Base-by-base conservation (phyloP, 495 filamentous ascomycete species). In the Tetracladium setigerum region DNA sequence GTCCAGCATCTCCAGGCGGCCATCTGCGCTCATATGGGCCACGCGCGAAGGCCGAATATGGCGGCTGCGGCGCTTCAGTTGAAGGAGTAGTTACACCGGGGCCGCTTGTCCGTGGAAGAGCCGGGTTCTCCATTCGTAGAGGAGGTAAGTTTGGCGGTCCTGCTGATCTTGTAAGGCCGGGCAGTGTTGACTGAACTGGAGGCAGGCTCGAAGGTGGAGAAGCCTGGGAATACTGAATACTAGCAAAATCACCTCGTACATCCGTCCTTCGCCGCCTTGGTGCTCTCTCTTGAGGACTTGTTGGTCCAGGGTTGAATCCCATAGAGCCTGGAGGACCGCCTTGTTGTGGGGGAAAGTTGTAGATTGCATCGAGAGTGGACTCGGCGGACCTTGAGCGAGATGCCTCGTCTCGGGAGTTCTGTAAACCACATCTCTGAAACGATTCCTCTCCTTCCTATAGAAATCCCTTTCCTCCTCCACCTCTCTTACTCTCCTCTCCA, bases 381-480 rank as follows among this genome's bases (percentile, higher is more conserved):
- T 77, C 19, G 69, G 65, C 30, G 72, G 71, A 2, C 62, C 69
- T 37, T 69, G 66, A 5, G 67, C 71, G 30, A 68, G 61, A 15
- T 76, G 67, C 45, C 66, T 67, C 45, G 70, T 68, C 14, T 72
- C 68, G 1, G 76, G 69, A 8, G 76, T 74, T 50, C 74, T 71
- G 45, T 66, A 60, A 9, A 81, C 63, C 11, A 81, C 64, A 14
- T 86, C 79, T n/a, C 83, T 74, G 55, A 82, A 79, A 41, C 81
- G 80, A 53, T 87, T 76, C 32, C 83, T 67, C 46, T 86, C 82
- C 3, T 63, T 63, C 11, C 68, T 68, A 50, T 81, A 81, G 49
- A 70, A 71, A 27, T 81, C 74, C 52, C 62, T 73, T 63, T 68
- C 66, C 54, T 73, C 67, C 35, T 73, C 61, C 35, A 82, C 47